Base-by-base conservation (phyloP, 371 early-diverging fungal genomes). In the Mortierella sp. region DNA sequence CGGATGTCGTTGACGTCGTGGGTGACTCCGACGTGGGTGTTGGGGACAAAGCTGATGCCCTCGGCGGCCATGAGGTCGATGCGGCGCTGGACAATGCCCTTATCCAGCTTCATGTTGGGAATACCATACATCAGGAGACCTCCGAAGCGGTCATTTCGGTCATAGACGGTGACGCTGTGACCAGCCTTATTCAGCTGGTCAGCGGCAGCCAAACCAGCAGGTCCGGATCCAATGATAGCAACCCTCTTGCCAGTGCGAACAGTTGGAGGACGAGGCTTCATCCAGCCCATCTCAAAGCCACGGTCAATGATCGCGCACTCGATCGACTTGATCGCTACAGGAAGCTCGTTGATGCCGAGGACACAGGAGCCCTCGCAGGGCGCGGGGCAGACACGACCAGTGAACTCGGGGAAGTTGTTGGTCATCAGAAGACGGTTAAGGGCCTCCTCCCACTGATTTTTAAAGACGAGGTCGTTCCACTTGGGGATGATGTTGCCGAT, bases 21-120 rank as follows among this genome's bases (percentile, higher is more conserved):
- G 58, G 93, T 87, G 47, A 88, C 91, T 65, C 98, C 98, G 28
- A 98, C 90, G 53, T 96, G 87, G 27, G 93, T 87, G 75, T 91
- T 91, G 52, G 93, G 81, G 23, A 94, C 90, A 83, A 97, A 97
- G 31, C 79, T 81, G 37, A 98, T 86, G 47, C 98, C 99, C 82
- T 98, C 97, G 9, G 90, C 92, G 4, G 90, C 93, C 83, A 98
- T 81, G 66, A 97, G 88, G 61, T 97, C 94, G 51, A 97, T 82
- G 66, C 99, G 94, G 44, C 99, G 89, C 75, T 95, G 93, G 37
- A 98, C 97, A 58, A 96, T 75, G 56, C 85, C 84, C 89, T 97
- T 97, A 83, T 98, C 97, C 28, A 98, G 91, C 88, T 98, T 98
- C 99, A 98, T 98, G 86, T 98, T 97, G 59, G 99, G 99, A 62